phyloP scores from a whole-genome alignment of 148 eudicot genomes.

The Selenicereus undatus region DNA sequence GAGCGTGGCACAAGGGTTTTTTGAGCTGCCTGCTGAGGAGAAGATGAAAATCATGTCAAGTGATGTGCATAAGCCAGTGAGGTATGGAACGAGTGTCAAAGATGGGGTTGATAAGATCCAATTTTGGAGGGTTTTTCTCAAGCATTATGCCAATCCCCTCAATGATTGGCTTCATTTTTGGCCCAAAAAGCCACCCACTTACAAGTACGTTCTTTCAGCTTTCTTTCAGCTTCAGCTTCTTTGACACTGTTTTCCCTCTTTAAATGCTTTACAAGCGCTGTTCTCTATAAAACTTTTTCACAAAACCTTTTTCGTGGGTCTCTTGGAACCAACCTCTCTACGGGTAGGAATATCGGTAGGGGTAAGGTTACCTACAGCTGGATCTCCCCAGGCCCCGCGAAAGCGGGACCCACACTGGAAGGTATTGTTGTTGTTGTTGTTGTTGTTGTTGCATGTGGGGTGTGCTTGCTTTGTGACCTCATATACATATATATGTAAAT shows the following conservation, averaged over 20 bases:
- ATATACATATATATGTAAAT: background rate
- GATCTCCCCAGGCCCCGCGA: too few relatives aligned
- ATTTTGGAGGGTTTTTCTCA: conserved; percentile 62
- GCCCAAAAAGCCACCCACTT: conserved; percentile 58
- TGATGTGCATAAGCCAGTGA: conserved; percentile 58
- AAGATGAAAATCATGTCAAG: conserved; percentile 47
- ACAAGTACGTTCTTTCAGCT: too few relatives aligned
- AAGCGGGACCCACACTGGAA: too few relatives aligned
- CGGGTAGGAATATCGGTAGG: too few relatives aligned
- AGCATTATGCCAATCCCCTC: conserved; percentile 66
- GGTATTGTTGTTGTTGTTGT: too few relatives aligned
- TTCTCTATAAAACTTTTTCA: too few relatives aligned
- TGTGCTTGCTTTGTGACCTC: background rate
- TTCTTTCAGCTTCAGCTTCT: too few relatives aligned
- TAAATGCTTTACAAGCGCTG: too few relatives aligned
- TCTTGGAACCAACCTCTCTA: too few relatives aligned
- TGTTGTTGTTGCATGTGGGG: conserved; percentile 5
- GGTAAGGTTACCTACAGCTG: too few relatives aligned
- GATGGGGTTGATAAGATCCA: conserved; percentile 63
- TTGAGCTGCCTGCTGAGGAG: conserved; percentile 40
- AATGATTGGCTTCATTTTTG: conserved; percentile 47
- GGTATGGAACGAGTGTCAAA: conserved; percentile 52
- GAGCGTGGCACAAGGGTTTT: conserved; percentile 36
- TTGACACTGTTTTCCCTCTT: too few relatives aligned
- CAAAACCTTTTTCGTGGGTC: too few relatives aligned